Base-by-base conservation (phyloP, 2,329 filamentous ascomycete species). In the Westerdykella ornata region DNA sequence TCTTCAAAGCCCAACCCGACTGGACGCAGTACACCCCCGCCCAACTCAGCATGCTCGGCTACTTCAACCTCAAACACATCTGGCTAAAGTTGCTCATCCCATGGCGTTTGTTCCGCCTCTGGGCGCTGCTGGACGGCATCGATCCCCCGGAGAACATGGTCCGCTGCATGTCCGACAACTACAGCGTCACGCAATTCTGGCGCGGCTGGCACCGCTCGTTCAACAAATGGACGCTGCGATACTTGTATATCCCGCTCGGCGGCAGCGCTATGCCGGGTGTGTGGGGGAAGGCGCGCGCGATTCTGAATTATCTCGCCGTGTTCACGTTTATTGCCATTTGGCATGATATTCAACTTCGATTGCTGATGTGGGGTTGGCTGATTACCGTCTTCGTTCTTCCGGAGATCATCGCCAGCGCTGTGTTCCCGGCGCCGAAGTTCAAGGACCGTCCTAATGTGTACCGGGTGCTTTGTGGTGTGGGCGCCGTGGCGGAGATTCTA, bases 111-210 rank as follows among this genome's bases (percentile, higher is more conserved):
- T 97, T 97, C 77, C 85, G 94, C 4, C 80, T 98, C n/a, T 98
- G 92, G 92, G 76, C 87, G 0, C 76, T 98, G 3, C 62, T 89
- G 13, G 92, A 98, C 63, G 87, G 86, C 46, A 80, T 98, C 53
- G 92, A 98, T 60, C 88, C 92, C 0, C 90, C 92, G 0, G 92
- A 98, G 69, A 98, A 98, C 70, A 96, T 98, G 88, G 79, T 96
- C 41, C 85, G 92, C 53, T 98, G 94, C 68, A 88, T 96, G 68
- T 89, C 82, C 59, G 81, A 98, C 71, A 97, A 97, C 66, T 96
- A 89, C 71, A 89, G 84, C 49, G 84, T 88, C 0, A 76, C 89
- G 31, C 82, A 83, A 15, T 98, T 98, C 70, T 98, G 92, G 92
- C 85, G 92, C 47, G 82, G 81, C 22, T 98, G 94, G 94, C 92